These are phyloP conservation scores for Waltiozyma sp. DNA, from an alignment of 1,139 yeast genomes.

Conservation along the genomic window DNA sequence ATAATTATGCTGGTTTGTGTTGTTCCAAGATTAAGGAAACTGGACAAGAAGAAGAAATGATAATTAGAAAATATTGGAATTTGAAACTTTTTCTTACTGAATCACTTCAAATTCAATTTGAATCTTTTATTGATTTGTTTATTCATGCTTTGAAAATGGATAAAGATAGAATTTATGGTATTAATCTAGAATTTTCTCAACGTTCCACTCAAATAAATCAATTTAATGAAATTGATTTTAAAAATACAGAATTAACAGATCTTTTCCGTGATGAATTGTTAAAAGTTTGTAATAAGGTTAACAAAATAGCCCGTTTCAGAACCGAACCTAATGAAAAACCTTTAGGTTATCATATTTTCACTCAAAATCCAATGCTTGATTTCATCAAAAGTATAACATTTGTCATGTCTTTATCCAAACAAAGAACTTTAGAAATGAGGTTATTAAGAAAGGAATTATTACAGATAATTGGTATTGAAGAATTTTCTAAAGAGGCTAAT, in stretches of 20 bases:
- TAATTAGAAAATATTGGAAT: conserved; percentile 45
- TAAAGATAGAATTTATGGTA: conserved; percentile 26
- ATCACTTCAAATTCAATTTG: conserved; percentile 71
- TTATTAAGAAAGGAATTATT: conserved; percentile 66
- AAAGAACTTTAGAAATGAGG: conserved; percentile 62
- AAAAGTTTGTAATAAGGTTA: conserved; percentile 56
- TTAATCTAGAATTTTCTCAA: conserved; percentile 31
- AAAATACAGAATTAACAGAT: not conserved
- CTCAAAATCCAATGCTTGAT: conserved; percentile 68
- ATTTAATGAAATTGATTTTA: too few relatives aligned
- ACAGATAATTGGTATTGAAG: conserved; percentile 65
- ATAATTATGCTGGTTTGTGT: conserved; percentile 77
- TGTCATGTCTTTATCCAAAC: conserved; percentile 55
- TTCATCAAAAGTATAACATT: conserved; percentile 69
- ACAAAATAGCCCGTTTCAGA: conserved; percentile 66
- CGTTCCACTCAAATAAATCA: conserved; percentile 59
- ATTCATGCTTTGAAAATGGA: conserved; percentile 57
- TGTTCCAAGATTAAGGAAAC: conserved; percentile 49
- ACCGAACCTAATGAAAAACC: conserved; percentile 23
- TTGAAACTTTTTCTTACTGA: conserved; percentile 64
- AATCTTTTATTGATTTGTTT: conserved; percentile 75
- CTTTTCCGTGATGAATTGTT: conserved; percentile 53
- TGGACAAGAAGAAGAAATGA: conserved; percentile 31
- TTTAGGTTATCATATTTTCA: conserved; percentile 25
- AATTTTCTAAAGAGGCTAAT: conserved; percentile 69